Conservation (phyloP, 2,329 filamentous ascomycete species). For the Pyricularia pennisetigena region DNA sequence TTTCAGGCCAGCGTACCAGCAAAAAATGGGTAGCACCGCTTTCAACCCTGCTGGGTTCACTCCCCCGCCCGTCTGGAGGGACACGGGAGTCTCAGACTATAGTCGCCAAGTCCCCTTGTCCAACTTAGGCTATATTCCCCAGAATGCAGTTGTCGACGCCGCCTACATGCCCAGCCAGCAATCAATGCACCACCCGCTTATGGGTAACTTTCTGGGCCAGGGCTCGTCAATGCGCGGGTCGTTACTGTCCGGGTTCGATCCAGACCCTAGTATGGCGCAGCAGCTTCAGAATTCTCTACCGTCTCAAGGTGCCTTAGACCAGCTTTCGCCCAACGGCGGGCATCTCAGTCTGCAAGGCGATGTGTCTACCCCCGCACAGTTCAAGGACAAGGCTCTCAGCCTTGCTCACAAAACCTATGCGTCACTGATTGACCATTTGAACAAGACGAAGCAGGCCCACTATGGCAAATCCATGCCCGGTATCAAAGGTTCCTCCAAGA, state of each 20-base stretch:
- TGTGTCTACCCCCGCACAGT: constrained; percentile 26
- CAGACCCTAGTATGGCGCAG: background rate
- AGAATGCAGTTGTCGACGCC: constrained; percentile 22
- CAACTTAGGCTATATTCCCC: constrained; percentile 21
- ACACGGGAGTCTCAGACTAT: constrained; percentile 21
- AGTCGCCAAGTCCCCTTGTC: constrained; percentile 20
- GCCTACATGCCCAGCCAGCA: constrained; percentile 21
- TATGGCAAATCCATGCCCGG: constrained; percentile 26
- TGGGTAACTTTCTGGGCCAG: background rate
- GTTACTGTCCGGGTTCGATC: background rate
- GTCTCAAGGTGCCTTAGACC: constrained; percentile 15
- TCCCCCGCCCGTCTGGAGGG: constrained; percentile 26
- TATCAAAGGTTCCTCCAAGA: constrained; percentile 31
- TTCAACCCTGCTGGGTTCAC: constrained; percentile 29
- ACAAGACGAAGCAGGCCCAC: constrained; percentile 44
- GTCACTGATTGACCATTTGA: constrained; percentile 56
- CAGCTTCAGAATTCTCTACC: constrained; percentile 12
- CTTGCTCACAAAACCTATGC: constrained; percentile 67
- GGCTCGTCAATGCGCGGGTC: constrained; percentile 2
- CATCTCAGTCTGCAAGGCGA: constrained; percentile 11
- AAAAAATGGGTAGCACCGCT: constrained; percentile 25
- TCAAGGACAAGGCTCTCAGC: constrained; percentile 58
- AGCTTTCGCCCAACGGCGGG: constrained; percentile 14
- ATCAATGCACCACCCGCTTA: constrained; percentile 8
- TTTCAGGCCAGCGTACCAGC: constrained; percentile 21